Conservation (phyloP, 345 rosid species). For the Aquilaria sinensis region DNA sequence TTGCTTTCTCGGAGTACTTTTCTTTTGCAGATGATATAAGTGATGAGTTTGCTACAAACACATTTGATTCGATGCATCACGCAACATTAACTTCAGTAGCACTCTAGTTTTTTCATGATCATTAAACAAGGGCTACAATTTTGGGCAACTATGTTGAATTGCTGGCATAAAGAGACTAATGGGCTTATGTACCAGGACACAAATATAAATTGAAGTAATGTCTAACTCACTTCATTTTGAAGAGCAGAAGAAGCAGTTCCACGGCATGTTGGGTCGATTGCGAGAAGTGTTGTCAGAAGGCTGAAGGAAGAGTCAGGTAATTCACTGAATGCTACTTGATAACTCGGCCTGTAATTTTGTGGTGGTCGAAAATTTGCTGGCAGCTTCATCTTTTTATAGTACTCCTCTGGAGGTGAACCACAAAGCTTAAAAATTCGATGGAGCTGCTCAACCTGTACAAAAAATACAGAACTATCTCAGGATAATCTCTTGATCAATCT, state of each 20-base stretch:
- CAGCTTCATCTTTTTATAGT: slow-evolving; percentile 69
- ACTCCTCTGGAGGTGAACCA: slow-evolving; percentile 77
- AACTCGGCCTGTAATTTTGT: slow-evolving; percentile 61
- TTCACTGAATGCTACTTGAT: slow-evolving; percentile 51
- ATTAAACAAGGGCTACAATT: too few relatives aligned
- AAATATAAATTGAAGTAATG: neutral
- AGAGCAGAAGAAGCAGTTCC: slow-evolving; percentile 73
- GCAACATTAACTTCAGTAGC: too few relatives aligned
- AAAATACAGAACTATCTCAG: neutral
- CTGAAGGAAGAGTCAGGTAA: slow-evolving; percentile 51
- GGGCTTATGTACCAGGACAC: neutral
- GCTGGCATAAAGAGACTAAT: neutral
- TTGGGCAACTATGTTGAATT: neutral
- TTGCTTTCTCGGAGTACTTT: too few relatives aligned
- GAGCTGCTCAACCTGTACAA: slow-evolving; percentile 73
- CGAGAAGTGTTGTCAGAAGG: slow-evolving; percentile 53
- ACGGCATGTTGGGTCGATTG: slow-evolving; percentile 61
- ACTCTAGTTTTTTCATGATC: too few relatives aligned
- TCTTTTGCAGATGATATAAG: too few relatives aligned
- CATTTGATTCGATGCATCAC: too few relatives aligned
- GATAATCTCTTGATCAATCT: too few relatives aligned
- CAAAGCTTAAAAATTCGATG: slow-evolving; percentile 88
- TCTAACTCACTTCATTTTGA: slow-evolving; percentile 42
- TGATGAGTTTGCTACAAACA: too few relatives aligned
- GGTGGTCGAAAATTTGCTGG: slow-evolving; percentile 67